A percentile compares a stretch with the other conserved stretches of the same genome.
Evolutionary conservation across 1,284 basidiomycete species (phyloP).

Genomic region (Naganishia sp.): DNA sequence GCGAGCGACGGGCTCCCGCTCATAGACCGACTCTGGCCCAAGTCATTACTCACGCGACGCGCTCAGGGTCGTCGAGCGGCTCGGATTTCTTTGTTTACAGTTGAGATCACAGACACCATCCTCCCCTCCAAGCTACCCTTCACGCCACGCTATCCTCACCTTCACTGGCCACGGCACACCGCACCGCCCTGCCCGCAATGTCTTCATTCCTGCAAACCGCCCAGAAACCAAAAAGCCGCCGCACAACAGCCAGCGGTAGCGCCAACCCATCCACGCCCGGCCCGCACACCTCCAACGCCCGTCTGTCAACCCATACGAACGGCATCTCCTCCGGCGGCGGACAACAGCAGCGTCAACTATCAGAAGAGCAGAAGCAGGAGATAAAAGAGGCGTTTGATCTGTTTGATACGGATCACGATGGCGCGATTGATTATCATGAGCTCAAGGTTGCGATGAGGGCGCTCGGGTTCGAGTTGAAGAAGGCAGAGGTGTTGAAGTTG

Average conservation of each 20-base stretch:
- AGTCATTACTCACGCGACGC: not conserved
- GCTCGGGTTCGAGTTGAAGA: slow-evolving; percentile 95
- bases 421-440: slow-evolving; percentile 95
- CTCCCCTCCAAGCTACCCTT: not conserved
- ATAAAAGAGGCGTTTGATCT: slow-evolving; percentile 99
- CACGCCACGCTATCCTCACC: slow-evolving; percentile 1
- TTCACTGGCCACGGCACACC: not conserved
- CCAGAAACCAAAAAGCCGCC: slow-evolving; percentile 28
- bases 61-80: not conserved
- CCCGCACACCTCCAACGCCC: slow-evolving; percentile 25
- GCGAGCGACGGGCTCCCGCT: too few relatives aligned
- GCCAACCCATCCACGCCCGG: slow-evolving; percentile 23
- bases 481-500: slow-evolving; percentile 94
- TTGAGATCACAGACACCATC: slow-evolving; percentile 24
- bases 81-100: slow-evolving; percentile 36
- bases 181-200: not conserved
- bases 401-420: slow-evolving; percentile 98
- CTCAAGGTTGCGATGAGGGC: slow-evolving; percentile 98
- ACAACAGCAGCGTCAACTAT: slow-evolving; percentile 64
- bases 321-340: slow-evolving; percentile 19
- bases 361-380: slow-evolving; percentile 94
- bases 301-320: slow-evolving; percentile 24
- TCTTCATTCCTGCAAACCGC: slow-evolving; percentile 24
- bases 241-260: slow-evolving; percentile 24
- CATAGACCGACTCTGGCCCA: not conserved